These are phyloP conservation scores for Isabelozyma rhagii DNA, from an alignment of 805 yeast genomes.

Conservation along the genomic window DNA sequence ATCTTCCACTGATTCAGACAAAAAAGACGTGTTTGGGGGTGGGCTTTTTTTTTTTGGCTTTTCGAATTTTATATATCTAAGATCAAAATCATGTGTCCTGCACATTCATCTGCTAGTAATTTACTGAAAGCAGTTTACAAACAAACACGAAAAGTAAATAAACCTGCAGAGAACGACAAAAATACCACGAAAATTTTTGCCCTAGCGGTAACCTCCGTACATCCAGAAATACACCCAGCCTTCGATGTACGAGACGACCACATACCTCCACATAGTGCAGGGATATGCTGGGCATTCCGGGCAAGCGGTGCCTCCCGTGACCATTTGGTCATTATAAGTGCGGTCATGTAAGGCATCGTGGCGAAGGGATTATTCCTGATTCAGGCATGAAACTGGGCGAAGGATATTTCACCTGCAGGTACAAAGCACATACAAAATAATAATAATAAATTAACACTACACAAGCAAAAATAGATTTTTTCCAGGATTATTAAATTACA, in stretches of 20 bases:
- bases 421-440: background rate
- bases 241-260: no score
- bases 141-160: background rate
- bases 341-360: no score
- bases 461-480: background rate
- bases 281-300: no score
- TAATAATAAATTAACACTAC: background rate
- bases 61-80: no score
- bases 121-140: background rate
- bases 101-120: background rate
- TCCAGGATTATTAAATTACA: constrained; percentile 9
- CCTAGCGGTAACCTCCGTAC: background rate
- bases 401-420: background rate
- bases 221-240: background rate
- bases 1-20: background rate
- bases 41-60: background rate
- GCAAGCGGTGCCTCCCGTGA: no score
- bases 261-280: no score
- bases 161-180: background rate
- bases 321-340: no score
- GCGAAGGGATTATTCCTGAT: background rate
- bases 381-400: background rate
- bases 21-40: no score
- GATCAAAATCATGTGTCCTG: background rate
- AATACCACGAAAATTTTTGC: background rate